phyloP scores from a whole-genome alignment of 371 early-diverging fungal genomes.

The Mucor velutinosus region DNA sequence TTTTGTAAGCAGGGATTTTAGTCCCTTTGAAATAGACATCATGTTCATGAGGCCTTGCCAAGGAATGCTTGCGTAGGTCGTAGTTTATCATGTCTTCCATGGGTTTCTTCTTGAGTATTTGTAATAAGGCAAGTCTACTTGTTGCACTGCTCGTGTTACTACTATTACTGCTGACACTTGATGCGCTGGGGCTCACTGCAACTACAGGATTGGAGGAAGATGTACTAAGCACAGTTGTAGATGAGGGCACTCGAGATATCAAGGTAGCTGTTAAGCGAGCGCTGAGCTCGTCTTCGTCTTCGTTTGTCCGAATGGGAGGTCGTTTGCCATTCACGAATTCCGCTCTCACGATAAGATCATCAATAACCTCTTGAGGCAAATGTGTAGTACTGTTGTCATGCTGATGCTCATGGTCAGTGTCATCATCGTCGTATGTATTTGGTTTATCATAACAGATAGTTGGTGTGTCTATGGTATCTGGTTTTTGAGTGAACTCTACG shows the following conservation, averaged over 20 bases:
- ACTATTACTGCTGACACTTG: conserved; percentile 16
- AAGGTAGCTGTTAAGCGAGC: conserved; percentile 3
- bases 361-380: conserved; percentile 26
- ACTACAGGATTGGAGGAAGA: conserved; percentile 1
- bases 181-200: conserved; percentile 11
- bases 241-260: conserved; percentile 16
- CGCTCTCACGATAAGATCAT: conserved; percentile 25
- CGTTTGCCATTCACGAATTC: conserved; percentile 30
- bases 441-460: conserved; percentile 20
- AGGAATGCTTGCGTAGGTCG: conserved; percentile 41
- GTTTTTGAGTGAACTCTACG: conserved; percentile 14
- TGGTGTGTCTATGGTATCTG: conserved; percentile 21
- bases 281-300: conserved; percentile 11
- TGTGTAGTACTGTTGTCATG: neutral
- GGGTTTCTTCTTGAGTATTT: conserved; percentile 25
- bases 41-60: conserved; percentile 37
- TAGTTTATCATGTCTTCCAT: conserved; percentile 30
- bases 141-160: conserved; percentile 14
- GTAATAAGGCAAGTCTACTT: conserved; percentile 12
- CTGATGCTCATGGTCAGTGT: neutral
- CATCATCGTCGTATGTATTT: conserved; percentile 26
- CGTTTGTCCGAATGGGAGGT: conserved; percentile 19
- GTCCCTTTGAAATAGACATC: conserved; percentile 38
- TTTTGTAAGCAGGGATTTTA: conserved; percentile 38
- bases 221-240: conserved; percentile 13